These are phyloP conservation scores for Geotrichum histeridarum DNA, from an alignment of 1,139 yeast species.

Conservation along the genomic window DNA sequence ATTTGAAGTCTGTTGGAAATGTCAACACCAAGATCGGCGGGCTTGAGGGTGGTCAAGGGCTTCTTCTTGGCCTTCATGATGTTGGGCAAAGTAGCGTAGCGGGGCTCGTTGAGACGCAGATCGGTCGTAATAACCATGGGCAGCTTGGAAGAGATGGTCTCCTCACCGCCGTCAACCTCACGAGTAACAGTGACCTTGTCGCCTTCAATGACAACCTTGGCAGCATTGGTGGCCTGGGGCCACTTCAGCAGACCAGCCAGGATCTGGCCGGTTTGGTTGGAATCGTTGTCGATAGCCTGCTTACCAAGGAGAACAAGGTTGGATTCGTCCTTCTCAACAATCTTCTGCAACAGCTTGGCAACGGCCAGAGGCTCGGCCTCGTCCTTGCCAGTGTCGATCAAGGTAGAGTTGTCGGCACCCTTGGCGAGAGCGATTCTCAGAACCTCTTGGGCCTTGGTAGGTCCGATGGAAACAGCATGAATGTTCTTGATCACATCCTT, in stretches of 20 bases:
- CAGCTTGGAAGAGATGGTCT: conserved; percentile 67
- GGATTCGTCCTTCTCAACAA: conserved; percentile 64
- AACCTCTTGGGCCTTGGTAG: conserved; percentile 79
- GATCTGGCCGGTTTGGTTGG: conserved; percentile 96
- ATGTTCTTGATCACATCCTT: conserved; percentile 72
- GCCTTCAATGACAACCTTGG: conserved; percentile 65
- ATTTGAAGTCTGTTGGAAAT: conserved; percentile 60
- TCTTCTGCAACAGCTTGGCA: conserved; percentile 73
- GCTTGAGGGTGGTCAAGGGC: conserved; percentile 68
- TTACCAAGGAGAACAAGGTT: conserved; percentile 87
- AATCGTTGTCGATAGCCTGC: conserved; percentile 93
- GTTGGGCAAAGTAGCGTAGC: conserved; percentile 89
- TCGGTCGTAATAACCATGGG: conserved; percentile 91
- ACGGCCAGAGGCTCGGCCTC: conserved; percentile 84
- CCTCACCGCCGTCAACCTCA: conserved; percentile 94
- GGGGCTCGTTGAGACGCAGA: conserved; percentile 86
- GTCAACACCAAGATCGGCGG: conserved; percentile 68
- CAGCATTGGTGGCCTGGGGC: conserved; percentile 98
- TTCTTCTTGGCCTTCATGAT: conserved; percentile 98
- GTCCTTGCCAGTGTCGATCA: conserved; percentile 64
- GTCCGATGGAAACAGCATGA: conserved; percentile 92
- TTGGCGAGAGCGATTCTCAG: conserved; percentile 88
- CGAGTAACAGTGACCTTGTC: conserved; percentile 70
- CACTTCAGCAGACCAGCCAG: conserved; percentile 88
- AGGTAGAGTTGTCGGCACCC: conserved; percentile 83